Percentiles rank a stretch among this genome's conserved stretches.
Conservation (phyloP, 192 early-diverging fungal species). For the Coemansia sp. region DNA sequence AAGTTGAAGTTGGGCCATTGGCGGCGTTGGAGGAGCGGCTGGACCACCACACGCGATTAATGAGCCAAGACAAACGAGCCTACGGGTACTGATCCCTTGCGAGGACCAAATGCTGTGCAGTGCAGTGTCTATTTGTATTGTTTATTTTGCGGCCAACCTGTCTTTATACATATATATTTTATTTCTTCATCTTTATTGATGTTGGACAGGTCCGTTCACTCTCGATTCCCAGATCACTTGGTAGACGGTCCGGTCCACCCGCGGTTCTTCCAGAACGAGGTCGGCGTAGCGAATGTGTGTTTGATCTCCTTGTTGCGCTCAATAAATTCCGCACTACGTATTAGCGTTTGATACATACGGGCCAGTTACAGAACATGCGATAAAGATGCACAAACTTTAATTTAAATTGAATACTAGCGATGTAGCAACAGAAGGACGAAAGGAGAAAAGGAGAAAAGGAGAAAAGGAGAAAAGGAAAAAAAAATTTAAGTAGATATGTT, state of each 20-base stretch:
- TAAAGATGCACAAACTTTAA: background rate
- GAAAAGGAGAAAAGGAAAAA: too few species aligned
- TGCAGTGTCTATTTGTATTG: too few species aligned
- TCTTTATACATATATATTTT: too few species aligned
- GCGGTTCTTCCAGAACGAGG: conserved; percentile 39
- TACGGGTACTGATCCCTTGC: conserved; percentile 28
- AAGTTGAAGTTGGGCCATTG: conserved; percentile 26
- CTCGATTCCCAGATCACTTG: conserved; percentile 53
- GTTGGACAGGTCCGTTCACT: too few species aligned
- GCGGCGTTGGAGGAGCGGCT: conserved; percentile 40
- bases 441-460: too few species aligned
- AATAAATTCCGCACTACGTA: conserved; percentile 7
- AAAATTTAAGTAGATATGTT: background rate
- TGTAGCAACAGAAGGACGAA: background rate
- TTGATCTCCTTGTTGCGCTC: conserved; percentile 29
- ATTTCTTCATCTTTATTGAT: too few species aligned
- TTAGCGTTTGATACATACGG: background rate
- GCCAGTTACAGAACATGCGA: background rate
- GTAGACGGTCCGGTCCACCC: conserved; percentile 58
- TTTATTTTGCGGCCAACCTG: too few species aligned
- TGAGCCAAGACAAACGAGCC: conserved; percentile 29
- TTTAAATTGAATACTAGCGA: background rate
- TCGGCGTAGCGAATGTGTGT: conserved; percentile 27
- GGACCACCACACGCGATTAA: conserved; percentile 36
- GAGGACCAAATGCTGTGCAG: too few species aligned